Percentiles rank a stretch among this genome's conserved stretches.
Conservation (phyloP, 2,329 filamentous ascomycete species). For the Triangularia setosa region DNA sequence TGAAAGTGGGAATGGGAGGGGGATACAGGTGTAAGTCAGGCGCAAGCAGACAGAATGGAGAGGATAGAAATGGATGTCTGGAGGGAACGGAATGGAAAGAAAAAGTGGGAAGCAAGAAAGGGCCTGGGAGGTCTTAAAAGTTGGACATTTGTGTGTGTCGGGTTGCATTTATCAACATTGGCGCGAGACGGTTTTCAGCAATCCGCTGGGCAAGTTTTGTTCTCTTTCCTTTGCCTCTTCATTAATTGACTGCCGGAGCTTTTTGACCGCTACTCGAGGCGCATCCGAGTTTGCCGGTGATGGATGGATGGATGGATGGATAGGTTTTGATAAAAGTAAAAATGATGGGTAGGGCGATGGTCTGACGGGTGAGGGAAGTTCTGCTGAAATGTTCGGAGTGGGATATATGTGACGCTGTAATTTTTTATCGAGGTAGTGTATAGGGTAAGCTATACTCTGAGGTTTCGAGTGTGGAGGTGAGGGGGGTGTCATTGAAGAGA, state of each 20-base stretch:
- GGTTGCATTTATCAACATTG: not conserved
- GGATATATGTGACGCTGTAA: not conserved
- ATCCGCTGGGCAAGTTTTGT: not conserved
- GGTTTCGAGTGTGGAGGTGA: not conserved
- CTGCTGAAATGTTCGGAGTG: not conserved
- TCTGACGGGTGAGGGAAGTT: not conserved
- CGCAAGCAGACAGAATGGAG: not conserved
- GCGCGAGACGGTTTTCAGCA: not conserved
- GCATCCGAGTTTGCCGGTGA: not conserved
- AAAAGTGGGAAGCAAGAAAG: not conserved
- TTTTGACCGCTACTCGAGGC: not conserved
- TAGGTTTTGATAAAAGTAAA: not conserved
- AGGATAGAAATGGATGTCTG: not conserved
- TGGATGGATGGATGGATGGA: not conserved
- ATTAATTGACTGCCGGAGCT: not conserved
- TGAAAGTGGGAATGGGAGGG: not conserved
- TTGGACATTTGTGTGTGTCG: not conserved
- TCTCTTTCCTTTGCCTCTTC: not conserved
- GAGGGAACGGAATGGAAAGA: not conserved
- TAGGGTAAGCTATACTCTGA: not conserved
- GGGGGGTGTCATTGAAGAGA: not conserved
- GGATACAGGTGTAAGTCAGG: not conserved
- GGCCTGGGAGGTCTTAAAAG: not conserved
- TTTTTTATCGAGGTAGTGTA: not conserved
- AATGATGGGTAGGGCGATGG: not conserved